A percentile compares a stretch with the other conserved stretches of the same genome.
phyloP scores from a whole-genome alignment of 129 eudicot species.

The Gnaphalium uliginosum region DNA sequence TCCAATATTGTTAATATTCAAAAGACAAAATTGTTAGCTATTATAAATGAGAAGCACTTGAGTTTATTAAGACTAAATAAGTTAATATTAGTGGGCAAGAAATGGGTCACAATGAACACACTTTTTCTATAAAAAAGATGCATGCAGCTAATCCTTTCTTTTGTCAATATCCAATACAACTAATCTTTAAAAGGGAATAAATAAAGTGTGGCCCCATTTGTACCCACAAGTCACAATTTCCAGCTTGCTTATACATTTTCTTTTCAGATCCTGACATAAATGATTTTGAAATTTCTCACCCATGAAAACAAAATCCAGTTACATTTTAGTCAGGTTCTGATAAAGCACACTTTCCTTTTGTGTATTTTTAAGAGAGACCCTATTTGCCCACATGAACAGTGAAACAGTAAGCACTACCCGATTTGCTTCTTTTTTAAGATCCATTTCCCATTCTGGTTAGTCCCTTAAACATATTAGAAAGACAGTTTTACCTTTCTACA shows the following conservation, averaged over 20 bases:
- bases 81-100: neutral
- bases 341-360: conserved; percentile 13
- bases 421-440: neutral
- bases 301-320: conserved; percentile 24
- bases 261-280: conserved; percentile 19
- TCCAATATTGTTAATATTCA: neutral
- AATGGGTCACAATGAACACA: conserved; percentile 24
- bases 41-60: neutral
- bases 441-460: neutral
- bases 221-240: conserved; percentile 29
- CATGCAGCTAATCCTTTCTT: conserved; percentile 26
- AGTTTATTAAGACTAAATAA: neutral
- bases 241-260: conserved; percentile 36
- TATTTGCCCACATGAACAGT: conserved; percentile 12
- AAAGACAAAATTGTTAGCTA: neutral
- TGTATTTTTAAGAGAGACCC: conserved; percentile 9
- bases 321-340: conserved; percentile 13
- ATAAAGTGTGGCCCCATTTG: conserved; percentile 24
- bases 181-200: conserved; percentile 29
- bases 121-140: conserved; percentile 4
- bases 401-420: conserved; percentile 3
- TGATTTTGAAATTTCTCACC: conserved; percentile 28
- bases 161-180: conserved; percentile 21
- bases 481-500: neutral
- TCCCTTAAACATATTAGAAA: neutral